Evolutionary conservation across 352 stramenopile genomes (phyloP).

Genomic region (Pythium dissotocum): DNA sequence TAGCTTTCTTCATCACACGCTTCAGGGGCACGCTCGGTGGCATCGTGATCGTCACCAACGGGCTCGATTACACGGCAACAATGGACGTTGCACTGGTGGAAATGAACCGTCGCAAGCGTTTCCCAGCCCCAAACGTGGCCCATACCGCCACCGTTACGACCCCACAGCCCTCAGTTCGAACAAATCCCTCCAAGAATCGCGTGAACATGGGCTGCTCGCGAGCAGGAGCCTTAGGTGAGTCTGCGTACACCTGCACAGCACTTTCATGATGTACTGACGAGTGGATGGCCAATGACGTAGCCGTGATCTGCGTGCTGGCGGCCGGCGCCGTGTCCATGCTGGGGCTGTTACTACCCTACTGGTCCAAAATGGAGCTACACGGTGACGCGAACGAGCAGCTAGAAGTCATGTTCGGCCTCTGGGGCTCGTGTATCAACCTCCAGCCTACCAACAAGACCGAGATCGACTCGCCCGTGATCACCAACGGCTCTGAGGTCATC

Average conservation of each 20-base stretch:
- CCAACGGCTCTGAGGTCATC: slow-evolving; percentile 27
- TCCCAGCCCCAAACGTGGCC: background rate
- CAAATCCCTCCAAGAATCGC: background rate
- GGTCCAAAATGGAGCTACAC: slow-evolving; percentile 35
- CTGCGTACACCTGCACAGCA: background rate
- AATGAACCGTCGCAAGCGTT: slow-evolving; percentile 20
- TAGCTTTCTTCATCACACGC: slow-evolving; percentile 14
- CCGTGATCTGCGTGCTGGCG: slow-evolving; percentile 34
- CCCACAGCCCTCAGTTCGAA: background rate
- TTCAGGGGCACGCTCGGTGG: slow-evolving; percentile 1
- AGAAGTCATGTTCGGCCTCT: slow-evolving; percentile 54
- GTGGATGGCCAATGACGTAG: slow-evolving; percentile 16
- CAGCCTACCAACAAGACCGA: slow-evolving; percentile 27
- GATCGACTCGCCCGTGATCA: slow-evolving; percentile 21
- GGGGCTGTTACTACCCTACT: slow-evolving; percentile 56
- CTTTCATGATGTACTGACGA: background rate
- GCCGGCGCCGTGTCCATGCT: slow-evolving; percentile 38
- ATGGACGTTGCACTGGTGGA: background rate
- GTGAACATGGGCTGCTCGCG: slow-evolving; percentile 50
- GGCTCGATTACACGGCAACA: background rate
- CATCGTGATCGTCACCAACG: background rate
- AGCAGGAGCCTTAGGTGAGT: slow-evolving; percentile 43
- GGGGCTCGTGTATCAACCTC: slow-evolving; percentile 54
- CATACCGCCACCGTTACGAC: slow-evolving; percentile 2
- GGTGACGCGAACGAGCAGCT: slow-evolving; percentile 20